Evolutionary conservation across 495 filamentous ascomycete species (phyloP).

Genomic region (Penicillium diatomitis): DNA sequence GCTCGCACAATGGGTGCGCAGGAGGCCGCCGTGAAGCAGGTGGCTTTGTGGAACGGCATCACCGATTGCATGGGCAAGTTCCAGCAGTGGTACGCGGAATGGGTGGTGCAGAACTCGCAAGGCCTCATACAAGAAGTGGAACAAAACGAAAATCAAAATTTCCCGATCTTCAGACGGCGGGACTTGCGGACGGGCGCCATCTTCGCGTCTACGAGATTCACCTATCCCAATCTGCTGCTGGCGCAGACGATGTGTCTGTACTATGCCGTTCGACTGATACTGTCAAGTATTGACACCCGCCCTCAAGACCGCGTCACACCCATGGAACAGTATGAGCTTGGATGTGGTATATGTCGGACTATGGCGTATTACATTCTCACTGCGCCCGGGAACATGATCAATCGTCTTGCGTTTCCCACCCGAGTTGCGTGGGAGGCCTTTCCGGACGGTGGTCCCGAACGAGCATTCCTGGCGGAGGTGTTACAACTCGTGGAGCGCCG

Average conservation of each 20-base stretch:
- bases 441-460: slow-evolving; percentile 29
- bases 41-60: slow-evolving; percentile 29
- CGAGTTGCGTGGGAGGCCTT: slow-evolving; percentile 38
- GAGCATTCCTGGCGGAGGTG: slow-evolving; percentile 29
- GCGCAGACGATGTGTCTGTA: slow-evolving; percentile 39
- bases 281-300: slow-evolving; percentile 31
- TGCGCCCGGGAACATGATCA: slow-evolving; percentile 39
- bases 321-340: slow-evolving; percentile 30
- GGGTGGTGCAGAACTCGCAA: slow-evolving; percentile 26
- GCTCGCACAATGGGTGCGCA: slow-evolving; percentile 19
- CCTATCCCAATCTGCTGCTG: slow-evolving; percentile 33
- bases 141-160: slow-evolving; percentile 15
- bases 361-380: slow-evolving; percentile 34
- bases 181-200: slow-evolving; percentile 31
- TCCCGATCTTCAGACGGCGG: slow-evolving; percentile 33
- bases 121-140: slow-evolving; percentile 24
- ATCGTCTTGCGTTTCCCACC: slow-evolving; percentile 35
- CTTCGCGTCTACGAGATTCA: slow-evolving; percentile 26
- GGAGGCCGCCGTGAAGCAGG: slow-evolving; percentile 30
- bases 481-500: slow-evolving; percentile 33
- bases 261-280: slow-evolving; percentile 25
- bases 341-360: slow-evolving; percentile 34
- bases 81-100: slow-evolving; percentile 27
- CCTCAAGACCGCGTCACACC: slow-evolving; percentile 25
- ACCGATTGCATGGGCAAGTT: slow-evolving; percentile 25